A percentile compares a stretch with the other conserved stretches of the same genome.
Conservation (phyloP, 108 stramenopile genomes). For the Epithemia pelagica region DNA sequence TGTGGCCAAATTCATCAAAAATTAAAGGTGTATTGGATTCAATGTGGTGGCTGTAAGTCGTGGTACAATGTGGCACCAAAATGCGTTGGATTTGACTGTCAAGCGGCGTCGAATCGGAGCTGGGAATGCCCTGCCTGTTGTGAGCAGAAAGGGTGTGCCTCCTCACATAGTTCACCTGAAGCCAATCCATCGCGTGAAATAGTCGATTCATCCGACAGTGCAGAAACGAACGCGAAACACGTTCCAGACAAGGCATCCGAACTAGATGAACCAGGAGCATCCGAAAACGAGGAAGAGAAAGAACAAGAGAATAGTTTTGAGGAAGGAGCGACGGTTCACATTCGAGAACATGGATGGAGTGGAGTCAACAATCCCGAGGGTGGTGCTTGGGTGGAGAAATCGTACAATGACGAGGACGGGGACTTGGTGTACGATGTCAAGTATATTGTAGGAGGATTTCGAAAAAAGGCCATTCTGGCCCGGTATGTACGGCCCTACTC, state of each 20-base stretch:
- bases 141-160: background rate
- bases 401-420: slow-evolving; percentile 4
- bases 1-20: slow-evolving; percentile 53
- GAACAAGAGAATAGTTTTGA: background rate
- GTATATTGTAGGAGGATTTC: slow-evolving; percentile 7
- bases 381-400: background rate
- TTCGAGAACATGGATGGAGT: slow-evolving; percentile 10
- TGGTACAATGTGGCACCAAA: slow-evolving; percentile 57
- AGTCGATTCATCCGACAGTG: background rate
- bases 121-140: slow-evolving; percentile 21
- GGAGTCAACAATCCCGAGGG: slow-evolving; percentile 12
- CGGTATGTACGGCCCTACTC: slow-evolving; percentile 1
- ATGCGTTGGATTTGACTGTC: slow-evolving; percentile 55
- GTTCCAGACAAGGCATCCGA: background rate
- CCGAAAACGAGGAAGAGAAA: background rate
- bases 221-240: background rate
- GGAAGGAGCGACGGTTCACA: background rate
- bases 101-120: slow-evolving; percentile 28
- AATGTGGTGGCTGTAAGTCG: slow-evolving; percentile 62
- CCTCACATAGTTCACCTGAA: background rate
- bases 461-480: slow-evolving; percentile 1
- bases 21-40: slow-evolving; percentile 61
- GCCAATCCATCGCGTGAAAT: no score
- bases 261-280: background rate
- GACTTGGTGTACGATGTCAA: slow-evolving; percentile 8